phyloP scores from a whole-genome alignment of 1,139 yeast species.

The Taphrina wiesneri region DNA sequence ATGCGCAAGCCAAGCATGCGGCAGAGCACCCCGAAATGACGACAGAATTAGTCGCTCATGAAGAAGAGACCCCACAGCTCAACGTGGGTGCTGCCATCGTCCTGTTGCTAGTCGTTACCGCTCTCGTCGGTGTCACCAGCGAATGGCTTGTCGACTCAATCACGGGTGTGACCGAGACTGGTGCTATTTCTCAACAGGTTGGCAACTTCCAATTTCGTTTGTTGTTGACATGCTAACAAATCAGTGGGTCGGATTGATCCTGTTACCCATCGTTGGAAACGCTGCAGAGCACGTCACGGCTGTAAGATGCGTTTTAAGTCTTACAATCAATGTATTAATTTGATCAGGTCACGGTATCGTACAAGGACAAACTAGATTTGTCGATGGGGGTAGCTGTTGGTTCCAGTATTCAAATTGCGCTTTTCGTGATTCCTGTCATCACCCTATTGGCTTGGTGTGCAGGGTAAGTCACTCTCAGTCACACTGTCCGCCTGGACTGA shows the following conservation, averaged over 20 bases:
- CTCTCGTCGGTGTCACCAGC: conserved; percentile 90
- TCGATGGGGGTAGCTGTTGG: conserved; percentile 13
- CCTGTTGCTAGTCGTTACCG: conserved; percentile 60
- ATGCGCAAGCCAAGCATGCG: conserved; percentile 40
- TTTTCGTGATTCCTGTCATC: conserved; percentile 19
- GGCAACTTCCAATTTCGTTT: neutral
- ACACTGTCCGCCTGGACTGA: conserved; percentile 92
- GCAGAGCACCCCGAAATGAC: conserved; percentile 46
- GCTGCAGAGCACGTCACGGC: conserved; percentile 99
- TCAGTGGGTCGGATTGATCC: conserved; percentile 70
- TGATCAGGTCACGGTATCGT: conserved; percentile 88
- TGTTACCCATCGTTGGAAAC: conserved; percentile 95
- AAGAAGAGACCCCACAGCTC: conserved; percentile 40
- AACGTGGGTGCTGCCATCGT: conserved; percentile 21
- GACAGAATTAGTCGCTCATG: conserved; percentile 40
- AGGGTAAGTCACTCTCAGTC: conserved; percentile 87
- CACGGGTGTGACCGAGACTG: conserved; percentile 76
- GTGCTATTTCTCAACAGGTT: conserved; percentile 90
- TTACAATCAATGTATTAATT: conserved; percentile 73
- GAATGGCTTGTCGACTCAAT: conserved; percentile 91
- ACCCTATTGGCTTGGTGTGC: conserved; percentile 60
- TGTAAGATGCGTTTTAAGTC: conserved; percentile 85
- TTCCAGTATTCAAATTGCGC: conserved; percentile 62
- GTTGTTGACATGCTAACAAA: neutral
- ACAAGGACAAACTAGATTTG: conserved; percentile 46